Evolutionary conservation across 192 early-diverging fungal species (phyloP), one percentile per base, ranked within the genome.

Genomic region (Endogone sp.): DNA sequence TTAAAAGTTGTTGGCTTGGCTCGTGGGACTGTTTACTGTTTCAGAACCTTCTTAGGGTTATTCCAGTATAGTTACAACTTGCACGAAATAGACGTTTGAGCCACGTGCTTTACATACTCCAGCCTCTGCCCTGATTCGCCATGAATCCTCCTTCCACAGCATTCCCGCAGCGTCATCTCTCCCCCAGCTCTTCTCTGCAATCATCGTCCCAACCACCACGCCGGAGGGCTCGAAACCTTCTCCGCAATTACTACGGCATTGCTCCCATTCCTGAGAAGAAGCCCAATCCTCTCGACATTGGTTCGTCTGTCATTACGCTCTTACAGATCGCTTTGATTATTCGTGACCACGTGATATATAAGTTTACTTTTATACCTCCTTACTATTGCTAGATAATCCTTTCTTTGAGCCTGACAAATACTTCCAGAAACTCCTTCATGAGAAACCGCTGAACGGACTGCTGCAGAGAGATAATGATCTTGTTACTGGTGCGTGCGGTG

Each of bases 401-500:
- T 74, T 81, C 0, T 98, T 94, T 69, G 90, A 96, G 30, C 73
- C 87, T 3, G 90, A 92, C 25, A 89, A 90, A 60, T 91, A 92
- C 72, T 81, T 94, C 69, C 90, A 91, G 64, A 92, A 86, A 66
- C 64, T 91, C 27, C 73, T 95, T 32, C 83, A 86, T 2, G 89
- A 92, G 64, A 84, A 86, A 30, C 77, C 83, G 13, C 82, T 95
- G 0, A 64, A 80, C 3, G 92, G 86, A 49, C 76, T 98, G 22
- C 81, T 98, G 2, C 75, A 81, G 37, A 82, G 77, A 4, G 91
- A 95, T 64, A 95, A 92, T 73, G 85, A 88, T 16, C 77, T 95
- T n/a, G 85, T 89, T 6, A 79, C 86, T 66, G 90, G 87, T 90
- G 73, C 31, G 64, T 3, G 26, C 24, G 29, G 20, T 10, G 49